Conservation (phyloP, 2,329 filamentous ascomycete genomes). For the Grosmannia clavigera region DNA sequence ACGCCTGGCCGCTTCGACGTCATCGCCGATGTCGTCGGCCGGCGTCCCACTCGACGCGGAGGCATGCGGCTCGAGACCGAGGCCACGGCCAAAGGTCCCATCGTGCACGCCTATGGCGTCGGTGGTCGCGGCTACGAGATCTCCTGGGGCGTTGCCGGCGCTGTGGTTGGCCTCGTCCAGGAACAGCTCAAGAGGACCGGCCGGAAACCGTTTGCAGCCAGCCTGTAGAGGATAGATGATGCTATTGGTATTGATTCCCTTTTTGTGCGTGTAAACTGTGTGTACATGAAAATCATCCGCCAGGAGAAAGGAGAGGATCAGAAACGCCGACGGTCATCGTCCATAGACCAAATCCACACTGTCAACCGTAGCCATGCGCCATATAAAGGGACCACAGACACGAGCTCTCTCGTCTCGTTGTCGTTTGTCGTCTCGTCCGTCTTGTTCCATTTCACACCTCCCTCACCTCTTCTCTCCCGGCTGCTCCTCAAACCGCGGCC, state of each 20-base stretch:
- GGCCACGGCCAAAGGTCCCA: constrained; percentile 7
- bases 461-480: background rate
- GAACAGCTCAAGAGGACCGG: background rate
- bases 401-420: background rate
- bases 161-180: constrained; percentile 29
- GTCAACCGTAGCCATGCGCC: background rate
- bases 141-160: constrained; percentile 46
- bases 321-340: background rate
- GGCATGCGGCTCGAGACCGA: constrained; percentile 43
- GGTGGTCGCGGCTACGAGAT: constrained; percentile 50
- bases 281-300: too few relatives aligned
- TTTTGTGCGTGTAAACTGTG: too few relatives aligned
- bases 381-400: background rate
- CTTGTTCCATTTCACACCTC: background rate
- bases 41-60: constrained; percentile 31
- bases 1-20: constrained; percentile 8
- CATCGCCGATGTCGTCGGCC: constrained; percentile 28
- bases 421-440: background rate
- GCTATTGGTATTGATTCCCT: too few relatives aligned
- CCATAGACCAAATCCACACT: background rate
- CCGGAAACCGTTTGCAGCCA: background rate
- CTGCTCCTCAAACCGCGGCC: constrained; percentile 14
- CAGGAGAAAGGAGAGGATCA: background rate
- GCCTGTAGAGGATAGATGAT: background rate
- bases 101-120: constrained; percentile 44